Evolutionary conservation across 768 basidiomycete genomes (phyloP).

Genomic region (Boletus subparvulus): DNA sequence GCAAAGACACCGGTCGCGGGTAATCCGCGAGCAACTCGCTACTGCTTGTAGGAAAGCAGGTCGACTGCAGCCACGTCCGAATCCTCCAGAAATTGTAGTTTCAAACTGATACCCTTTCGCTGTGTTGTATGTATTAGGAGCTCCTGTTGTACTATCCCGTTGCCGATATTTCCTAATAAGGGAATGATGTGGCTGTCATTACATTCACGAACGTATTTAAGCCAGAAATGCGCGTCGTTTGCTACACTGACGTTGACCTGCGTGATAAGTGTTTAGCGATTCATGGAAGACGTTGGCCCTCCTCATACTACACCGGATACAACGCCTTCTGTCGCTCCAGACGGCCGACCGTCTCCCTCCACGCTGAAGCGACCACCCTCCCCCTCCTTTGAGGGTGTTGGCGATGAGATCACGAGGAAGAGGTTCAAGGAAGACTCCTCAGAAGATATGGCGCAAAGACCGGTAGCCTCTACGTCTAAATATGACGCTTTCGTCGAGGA

Average conservation of each 20-base stretch:
- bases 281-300: constrained; percentile 19
- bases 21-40: constrained; percentile 45
- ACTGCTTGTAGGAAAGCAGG: constrained; percentile 50
- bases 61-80: constrained; percentile 42
- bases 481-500: constrained; percentile 50
- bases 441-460: constrained; percentile 14
- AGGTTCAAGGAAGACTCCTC: constrained; percentile 52
- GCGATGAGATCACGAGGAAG: constrained; percentile 54
- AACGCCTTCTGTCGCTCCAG: constrained; percentile 8
- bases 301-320: not conserved
- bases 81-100: constrained; percentile 5
- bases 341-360: constrained; percentile 17
- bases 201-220: constrained; percentile 22
- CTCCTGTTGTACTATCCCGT: not conserved
- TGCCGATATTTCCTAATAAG: constrained; percentile 22
- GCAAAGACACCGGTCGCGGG: constrained; percentile 49
- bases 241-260: constrained; percentile 18
- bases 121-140: not conserved
- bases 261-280: constrained; percentile 12
- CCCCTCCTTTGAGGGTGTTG: constrained; percentile 51
- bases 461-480: constrained; percentile 22
- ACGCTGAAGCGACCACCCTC: constrained; percentile 63
- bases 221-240: constrained; percentile 16
- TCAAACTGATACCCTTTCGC: not conserved
- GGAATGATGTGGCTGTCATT: constrained; percentile 27